phyloP scores from a whole-genome alignment of 768 basidiomycete genomes.

The Clitopilus passeckerianus region DNA sequence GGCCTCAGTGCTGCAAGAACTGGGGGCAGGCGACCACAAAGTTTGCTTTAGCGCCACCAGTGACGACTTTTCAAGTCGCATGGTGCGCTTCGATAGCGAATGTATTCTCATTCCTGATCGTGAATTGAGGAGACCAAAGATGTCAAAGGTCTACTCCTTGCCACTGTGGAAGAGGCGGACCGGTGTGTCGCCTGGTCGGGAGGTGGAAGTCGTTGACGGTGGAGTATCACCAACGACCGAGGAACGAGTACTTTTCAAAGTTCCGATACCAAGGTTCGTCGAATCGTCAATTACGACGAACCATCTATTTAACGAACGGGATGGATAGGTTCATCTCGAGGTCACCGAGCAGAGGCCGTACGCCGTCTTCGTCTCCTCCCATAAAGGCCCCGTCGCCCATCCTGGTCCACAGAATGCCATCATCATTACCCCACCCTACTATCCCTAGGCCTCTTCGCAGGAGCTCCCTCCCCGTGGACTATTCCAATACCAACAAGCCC shows the following conservation, averaged over 20 bases:
- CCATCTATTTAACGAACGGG: constrained; percentile 1
- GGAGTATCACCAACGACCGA: constrained; percentile 18
- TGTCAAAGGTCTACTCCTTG: constrained; percentile 64
- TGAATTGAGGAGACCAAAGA: constrained; percentile 41
- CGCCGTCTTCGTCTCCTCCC: constrained; percentile 22
- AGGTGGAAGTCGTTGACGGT: constrained; percentile 17
- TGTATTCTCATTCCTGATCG: constrained; percentile 74
- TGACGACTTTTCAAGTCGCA: constrained; percentile 13
- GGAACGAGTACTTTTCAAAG: constrained; percentile 50
- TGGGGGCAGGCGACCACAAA: not conserved
- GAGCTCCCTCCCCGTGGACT: constrained; percentile 23
- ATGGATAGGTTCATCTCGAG: constrained; percentile 35
- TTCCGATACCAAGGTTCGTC: constrained; percentile 57
- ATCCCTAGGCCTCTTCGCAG: constrained; percentile 13
- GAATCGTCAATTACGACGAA: not conserved
- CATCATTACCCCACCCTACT: constrained; percentile 14
- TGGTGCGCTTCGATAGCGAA: constrained; percentile 68
- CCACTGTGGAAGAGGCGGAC: constrained; percentile 55
- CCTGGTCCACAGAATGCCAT: constrained; percentile 43
- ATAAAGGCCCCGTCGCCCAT: constrained; percentile 44
- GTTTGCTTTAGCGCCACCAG: not conserved
- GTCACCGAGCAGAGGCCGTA: constrained; percentile 35
- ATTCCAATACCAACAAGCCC: constrained; percentile 19
- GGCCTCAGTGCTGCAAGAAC: not conserved
- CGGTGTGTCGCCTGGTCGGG: constrained; percentile 15